Evolutionary conservation across 2,329 filamentous ascomycete genomes (phyloP), one percentile per base, ranked within the genome.

Genomic region (Colletotrichum falcatum): DNA sequence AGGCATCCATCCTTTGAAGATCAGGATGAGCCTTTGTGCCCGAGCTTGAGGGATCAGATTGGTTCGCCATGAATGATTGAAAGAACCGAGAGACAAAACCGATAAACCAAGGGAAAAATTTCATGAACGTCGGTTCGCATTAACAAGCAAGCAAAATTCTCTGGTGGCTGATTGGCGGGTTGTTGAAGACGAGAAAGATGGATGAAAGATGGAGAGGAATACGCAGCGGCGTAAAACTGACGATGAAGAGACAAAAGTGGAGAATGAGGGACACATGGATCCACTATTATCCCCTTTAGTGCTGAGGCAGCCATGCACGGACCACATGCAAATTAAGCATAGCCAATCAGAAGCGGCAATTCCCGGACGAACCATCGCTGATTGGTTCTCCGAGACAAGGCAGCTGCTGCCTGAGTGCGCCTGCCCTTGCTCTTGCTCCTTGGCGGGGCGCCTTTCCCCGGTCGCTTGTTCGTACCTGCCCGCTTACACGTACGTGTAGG

Each of bases 181-280:
- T 39, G 37, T 39, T 39, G 5, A 39, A 39, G 37, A 39, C 2
- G 37, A 39, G 37, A 33, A 16, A 30, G 28, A 4, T 33, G 3
- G 26, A 9, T 20, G 3, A 5, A 18, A 44, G 37, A 35, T 23
- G 42, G 11, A 44, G 14, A 33, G 64, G 51, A 68, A 63, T 67
- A 68, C 68, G 68, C 68, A 5, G 64, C 68, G 33, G 68, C 68
- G 68, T 18, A 71, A 69, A 69, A 65, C 61, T 14, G 33, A 51
- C 6, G 26, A 18, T 30, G 28, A 23, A 37, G 11, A 1, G 18
- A 12, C 18, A 30, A 44, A 20, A 30, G 42, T 58, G 53, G 62
- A 20, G 39, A 28, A 9, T 18, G 16, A 6, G n/a, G 51, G 5
- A 11, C 28, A 12, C 7, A 18, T 53, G 4, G 14, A 23, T 28